Base-by-base conservation (phyloP, 2,329 filamentous ascomycete genomes). In the Scedosporium boydii region DNA sequence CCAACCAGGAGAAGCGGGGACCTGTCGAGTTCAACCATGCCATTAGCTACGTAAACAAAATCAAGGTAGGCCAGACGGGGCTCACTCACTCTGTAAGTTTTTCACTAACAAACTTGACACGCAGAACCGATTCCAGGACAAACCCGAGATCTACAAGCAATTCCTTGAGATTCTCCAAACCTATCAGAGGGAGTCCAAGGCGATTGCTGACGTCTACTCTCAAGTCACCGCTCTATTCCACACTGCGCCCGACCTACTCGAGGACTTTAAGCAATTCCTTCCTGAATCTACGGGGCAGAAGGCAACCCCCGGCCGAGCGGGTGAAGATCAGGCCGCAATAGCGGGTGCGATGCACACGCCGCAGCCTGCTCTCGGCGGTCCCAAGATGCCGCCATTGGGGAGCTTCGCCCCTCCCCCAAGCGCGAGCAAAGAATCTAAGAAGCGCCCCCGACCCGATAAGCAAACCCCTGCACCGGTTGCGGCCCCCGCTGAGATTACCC, bases 11-110 rank as follows among this genome's bases (percentile, higher is more conserved):
- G 74, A 96, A 95, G 71, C 86, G 93, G 62, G 93, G 93, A 0
- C 95, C 95, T 1, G 95, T 99, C 18, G 95, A 99, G 72, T 99
- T 99, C 75, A 99, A 99, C 72, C 95, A 99, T 76, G 95, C 95
- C 0, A 99, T 99, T 66, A 98, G 93, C 73, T 99, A 99, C 70
- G 95, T 99, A 62, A 99, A 99, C 73, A 99, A 99, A 78, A 99
- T 99, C 70, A 99, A 99, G 87, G 93, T 95, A 77, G 74, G 83
- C 69, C 46, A 3, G 51, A 4, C 42, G 10, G n/a, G n/a, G 38
- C 16, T 34, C 10, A n/a, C 16, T n/a, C n/a, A 23, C 29, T 14
- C 18, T 18, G n/a, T 44, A 26, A 4, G 10, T 12, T 46, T 59
- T 9, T 44, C 14, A 16, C 12, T 18, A 16, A 26, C 42, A n/a